Percentiles rank a stretch among this genome's conserved stretches.
Conservation (phyloP, 1,284 basidiomycete species). For the Agaricales sp. region DNA sequence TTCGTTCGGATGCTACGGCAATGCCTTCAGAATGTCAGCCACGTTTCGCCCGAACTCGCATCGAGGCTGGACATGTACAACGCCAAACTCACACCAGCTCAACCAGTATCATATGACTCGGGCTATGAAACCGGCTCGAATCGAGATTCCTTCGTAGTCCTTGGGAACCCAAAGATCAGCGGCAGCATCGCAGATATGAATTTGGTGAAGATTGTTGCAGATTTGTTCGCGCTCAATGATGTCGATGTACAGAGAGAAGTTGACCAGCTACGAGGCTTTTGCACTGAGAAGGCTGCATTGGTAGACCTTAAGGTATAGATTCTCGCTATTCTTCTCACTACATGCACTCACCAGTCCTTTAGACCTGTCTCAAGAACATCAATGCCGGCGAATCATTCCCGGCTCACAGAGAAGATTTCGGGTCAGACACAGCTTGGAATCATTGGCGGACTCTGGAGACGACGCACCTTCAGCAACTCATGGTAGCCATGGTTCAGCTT, state of each 20-base stretch:
- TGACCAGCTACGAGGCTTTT: conserved; percentile 56
- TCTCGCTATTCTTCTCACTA: conserved; percentile 1
- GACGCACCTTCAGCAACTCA: conserved; percentile 75
- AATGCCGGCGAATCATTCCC: conserved; percentile 79
- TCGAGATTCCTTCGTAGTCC: conserved; percentile 33
- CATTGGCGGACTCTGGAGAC: conserved; percentile 84
- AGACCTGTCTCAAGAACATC: conserved; percentile 90
- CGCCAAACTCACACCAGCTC: conserved; percentile 60
- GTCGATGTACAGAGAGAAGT: conserved; percentile 67
- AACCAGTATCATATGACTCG: conserved; percentile 35
- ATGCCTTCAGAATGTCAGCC: conserved; percentile 59
- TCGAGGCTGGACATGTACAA: conserved; percentile 77
- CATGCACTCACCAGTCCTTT: conserved; percentile 12
- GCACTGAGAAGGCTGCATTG: conserved; percentile 80
- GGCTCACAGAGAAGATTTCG: conserved; percentile 81
- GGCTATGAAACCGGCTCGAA: conserved; percentile 57
- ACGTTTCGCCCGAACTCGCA: conserved; percentile 77
- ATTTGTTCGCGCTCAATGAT: conserved; percentile 67
- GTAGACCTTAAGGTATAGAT: conserved; percentile 67
- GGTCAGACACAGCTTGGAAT: conserved; percentile 70
- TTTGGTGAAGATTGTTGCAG: conserved; percentile 60
- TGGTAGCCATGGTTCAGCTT: conserved; percentile 79
- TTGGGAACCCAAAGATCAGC: conserved; percentile 36
- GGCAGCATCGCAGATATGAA: conserved; percentile 62
- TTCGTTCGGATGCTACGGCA: conserved; percentile 85